Conservation (phyloP, 768 basidiomycete genomes). For the Naganishia onofrii region DNA sequence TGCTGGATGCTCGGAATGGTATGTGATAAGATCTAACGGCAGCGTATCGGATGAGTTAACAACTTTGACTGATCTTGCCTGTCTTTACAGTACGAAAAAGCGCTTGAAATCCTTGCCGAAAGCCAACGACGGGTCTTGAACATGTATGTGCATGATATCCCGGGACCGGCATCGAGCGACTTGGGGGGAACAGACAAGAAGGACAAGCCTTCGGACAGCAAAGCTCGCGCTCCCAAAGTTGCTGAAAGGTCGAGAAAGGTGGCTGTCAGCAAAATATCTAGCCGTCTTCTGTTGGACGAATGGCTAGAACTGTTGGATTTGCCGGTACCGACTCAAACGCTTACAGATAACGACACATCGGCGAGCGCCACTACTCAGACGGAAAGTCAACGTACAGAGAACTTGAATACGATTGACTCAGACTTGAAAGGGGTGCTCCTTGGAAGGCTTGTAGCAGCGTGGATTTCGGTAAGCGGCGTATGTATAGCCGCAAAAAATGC, state of each 20-base stretch:
- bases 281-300: not conserved
- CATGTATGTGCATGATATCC: not conserved
- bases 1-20: constrained; percentile 22
- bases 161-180: not conserved
- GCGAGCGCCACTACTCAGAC: too few relatives aligned
- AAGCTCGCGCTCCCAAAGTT: not conserved
- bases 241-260: not conserved
- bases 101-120: constrained; percentile 3
- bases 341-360: not conserved
- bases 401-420: too few relatives aligned
- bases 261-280: too few relatives aligned
- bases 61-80: too few relatives aligned
- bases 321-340: not conserved
- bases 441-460: constrained; percentile 11
- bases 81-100: constrained; percentile 15
- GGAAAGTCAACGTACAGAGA: not conserved
- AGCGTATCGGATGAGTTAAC: too few relatives aligned
- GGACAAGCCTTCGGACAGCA: not conserved
- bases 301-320: constrained; percentile 10
- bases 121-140: constrained; percentile 1
- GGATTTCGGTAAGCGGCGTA: constrained; percentile 9
- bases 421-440: constrained; percentile 1
- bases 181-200: not conserved
- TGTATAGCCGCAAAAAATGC: not conserved
- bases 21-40: not conserved